phyloP scores from a whole-genome alignment of 163 green algal genomes.

The Chlamydomonas reinhardtii region DNA sequence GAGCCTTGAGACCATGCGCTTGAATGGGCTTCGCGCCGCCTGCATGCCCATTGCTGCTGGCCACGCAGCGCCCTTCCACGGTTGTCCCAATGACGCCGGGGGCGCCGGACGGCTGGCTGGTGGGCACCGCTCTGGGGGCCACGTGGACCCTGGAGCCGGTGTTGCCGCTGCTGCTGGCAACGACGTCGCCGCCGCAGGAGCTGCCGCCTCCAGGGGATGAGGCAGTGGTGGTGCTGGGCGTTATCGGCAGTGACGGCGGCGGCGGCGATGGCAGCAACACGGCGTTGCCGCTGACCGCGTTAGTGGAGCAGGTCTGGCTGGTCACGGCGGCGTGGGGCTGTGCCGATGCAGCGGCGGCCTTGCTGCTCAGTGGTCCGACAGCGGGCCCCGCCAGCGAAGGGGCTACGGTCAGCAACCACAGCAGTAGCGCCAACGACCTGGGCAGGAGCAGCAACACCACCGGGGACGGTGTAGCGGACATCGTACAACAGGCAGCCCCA shows the following conservation, averaged over 20 bases:
- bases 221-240: no score
- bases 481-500: no score
- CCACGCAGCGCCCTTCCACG: not conserved
- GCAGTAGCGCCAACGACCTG: not conserved
- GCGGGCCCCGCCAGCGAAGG: not conserved
- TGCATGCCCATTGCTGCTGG: no score
- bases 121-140: not conserved
- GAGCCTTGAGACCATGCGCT: no score
- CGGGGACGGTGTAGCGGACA: no score
- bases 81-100: not conserved
- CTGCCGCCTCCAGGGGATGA: no score
- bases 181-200: not conserved
- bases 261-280: no score
- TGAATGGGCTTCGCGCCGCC: no score
- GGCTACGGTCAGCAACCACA: not conserved
- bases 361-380: not conserved
- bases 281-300: not conserved
- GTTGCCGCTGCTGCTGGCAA: not conserved
- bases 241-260: no score
- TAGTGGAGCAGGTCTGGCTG: slow-evolving; percentile 24
- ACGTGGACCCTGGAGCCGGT: slow-evolving; percentile 3
- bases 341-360: not conserved
- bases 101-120: slow-evolving; percentile 1
- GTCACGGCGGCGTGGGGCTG: slow-evolving; percentile 15
- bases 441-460: not conserved